Conservation (phyloP, 345 rosid genomes). For the Luvunga scandens region DNA sequence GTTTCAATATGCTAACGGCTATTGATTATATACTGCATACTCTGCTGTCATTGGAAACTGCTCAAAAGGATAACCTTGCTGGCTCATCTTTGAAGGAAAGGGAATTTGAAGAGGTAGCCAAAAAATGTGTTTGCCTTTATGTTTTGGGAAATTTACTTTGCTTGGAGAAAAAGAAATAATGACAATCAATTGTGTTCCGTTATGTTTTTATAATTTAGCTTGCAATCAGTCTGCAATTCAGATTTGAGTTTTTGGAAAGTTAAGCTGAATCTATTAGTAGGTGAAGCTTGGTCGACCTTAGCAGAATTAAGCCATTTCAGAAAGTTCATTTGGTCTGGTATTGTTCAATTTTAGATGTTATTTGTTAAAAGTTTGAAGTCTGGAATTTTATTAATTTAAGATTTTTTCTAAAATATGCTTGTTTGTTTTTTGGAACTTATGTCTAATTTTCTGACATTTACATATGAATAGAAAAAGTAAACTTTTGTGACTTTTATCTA, state of each 20-base stretch:
- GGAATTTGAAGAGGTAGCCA: constrained; percentile 57
- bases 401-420: too few relatives aligned
- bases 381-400: too few relatives aligned
- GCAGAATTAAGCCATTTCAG: not conserved
- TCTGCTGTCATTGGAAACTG: constrained; percentile 32
- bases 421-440: too few relatives aligned
- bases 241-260: not conserved
- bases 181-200: not conserved
- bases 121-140: not conserved
- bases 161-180: not conserved
- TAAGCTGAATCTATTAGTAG: not conserved
- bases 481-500: too few relatives aligned
- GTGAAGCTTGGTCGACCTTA: not conserved
- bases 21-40: constrained; percentile 45
- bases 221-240: not conserved
- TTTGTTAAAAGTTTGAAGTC: too few relatives aligned
- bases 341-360: too few relatives aligned
- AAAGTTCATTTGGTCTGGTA: not conserved
- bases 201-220: not conserved
- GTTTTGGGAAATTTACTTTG: not conserved
- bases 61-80: constrained; percentile 25
- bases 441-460: too few relatives aligned
- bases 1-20: constrained; percentile 56
- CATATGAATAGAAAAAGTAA: too few relatives aligned
- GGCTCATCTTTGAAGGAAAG: constrained; percentile 31